A percentile compares a stretch with the other conserved stretches of the same genome.
Conservation (phyloP, 2,329 filamentous ascomycete genomes). For the Fusarium coicis region DNA sequence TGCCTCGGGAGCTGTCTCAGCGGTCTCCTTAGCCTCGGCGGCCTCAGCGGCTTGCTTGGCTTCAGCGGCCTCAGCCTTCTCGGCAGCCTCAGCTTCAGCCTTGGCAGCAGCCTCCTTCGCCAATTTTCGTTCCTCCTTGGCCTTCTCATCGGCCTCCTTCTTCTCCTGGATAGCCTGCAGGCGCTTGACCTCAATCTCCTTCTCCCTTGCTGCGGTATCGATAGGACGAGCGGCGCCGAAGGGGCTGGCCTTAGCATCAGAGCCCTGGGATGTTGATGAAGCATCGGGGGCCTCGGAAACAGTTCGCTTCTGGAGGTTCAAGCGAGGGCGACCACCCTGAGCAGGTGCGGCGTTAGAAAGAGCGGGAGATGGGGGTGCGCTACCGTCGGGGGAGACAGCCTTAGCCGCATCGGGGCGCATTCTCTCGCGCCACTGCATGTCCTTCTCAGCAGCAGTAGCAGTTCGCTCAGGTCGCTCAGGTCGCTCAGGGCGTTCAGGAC, state of each 20-base stretch:
- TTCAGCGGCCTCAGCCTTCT: constrained; percentile 47
- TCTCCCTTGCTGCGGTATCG: constrained; percentile 89
- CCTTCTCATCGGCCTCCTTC: constrained; percentile 87
- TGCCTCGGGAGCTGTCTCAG: constrained; percentile 44
- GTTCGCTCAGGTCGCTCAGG: constrained; percentile 72
- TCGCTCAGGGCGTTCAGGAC: constrained; percentile 75
- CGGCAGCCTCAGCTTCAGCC: constrained; percentile 52
- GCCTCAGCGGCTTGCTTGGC: constrained; percentile 45
- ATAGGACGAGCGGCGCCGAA: constrained; percentile 95
- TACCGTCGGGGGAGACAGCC: constrained; percentile 76
- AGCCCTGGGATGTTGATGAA: constrained; percentile 60
- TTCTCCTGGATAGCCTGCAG: constrained; percentile 80
- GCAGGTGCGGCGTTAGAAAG: constrained; percentile 61
- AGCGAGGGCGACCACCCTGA: constrained; percentile 74
- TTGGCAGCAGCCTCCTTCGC: constrained; percentile 68
- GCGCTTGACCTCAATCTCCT: constrained; percentile 89
- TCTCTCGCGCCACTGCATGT: constrained; percentile 90
- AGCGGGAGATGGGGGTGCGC: constrained; percentile 79
- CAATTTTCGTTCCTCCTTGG: constrained; percentile 76
- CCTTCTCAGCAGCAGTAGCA: constrained; percentile 89
- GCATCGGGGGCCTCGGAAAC: constrained; percentile 76
- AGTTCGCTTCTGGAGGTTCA: constrained; percentile 92
- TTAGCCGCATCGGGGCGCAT: constrained; percentile 85
- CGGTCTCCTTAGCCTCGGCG: constrained; percentile 43
- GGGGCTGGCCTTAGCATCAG: constrained; percentile 85